Evolutionary conservation across 108 stramenopile genomes (phyloP).

Genomic region (Seminavis robusta): DNA sequence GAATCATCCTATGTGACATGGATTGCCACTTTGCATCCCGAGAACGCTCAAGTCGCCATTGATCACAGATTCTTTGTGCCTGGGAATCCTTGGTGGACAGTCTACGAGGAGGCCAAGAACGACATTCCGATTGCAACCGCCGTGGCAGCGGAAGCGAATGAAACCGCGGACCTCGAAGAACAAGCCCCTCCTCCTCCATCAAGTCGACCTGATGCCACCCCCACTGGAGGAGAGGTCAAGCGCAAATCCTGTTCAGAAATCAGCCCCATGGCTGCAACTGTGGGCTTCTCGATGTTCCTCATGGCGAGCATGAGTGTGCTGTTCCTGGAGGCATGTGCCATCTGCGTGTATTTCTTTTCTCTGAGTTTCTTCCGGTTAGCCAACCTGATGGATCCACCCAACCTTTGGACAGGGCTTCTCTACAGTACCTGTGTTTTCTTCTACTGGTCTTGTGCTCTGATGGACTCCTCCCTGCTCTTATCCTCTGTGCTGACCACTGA

Average conservation of each 20-base stretch:
- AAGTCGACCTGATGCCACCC: background rate
- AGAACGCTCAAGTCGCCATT: constrained; percentile 29
- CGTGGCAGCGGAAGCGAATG: constrained; percentile 3
- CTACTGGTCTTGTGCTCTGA: background rate
- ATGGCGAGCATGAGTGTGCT: constrained; percentile 5
- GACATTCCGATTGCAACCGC: constrained; percentile 14
- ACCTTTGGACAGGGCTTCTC: constrained; percentile 11
- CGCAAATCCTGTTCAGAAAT: constrained; percentile 6
- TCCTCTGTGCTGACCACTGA: constrained; percentile 11
- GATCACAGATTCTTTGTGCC: constrained; percentile 21
- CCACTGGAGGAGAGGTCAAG: background rate
- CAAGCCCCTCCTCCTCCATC: background rate
- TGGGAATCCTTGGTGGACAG: constrained; percentile 35
- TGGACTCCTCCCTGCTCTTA: constrained; percentile 14
- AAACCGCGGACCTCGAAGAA: background rate
- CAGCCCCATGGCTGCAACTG: constrained; percentile 7
- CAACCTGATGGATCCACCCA: constrained; percentile 4
- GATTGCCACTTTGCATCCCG: constrained; percentile 44
- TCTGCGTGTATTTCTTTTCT: background rate
- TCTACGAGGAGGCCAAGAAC: constrained; percentile 26
- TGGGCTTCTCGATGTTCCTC: background rate
- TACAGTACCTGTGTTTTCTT: constrained; percentile 12
- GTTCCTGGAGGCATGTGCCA: constrained; percentile 2
- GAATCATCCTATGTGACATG: too few species aligned
- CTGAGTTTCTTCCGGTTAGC: constrained; percentile 8